Evolutionary conservation across 2,329 filamentous ascomycete species (phyloP).

Genomic region (Nothophoma quercina): DNA sequence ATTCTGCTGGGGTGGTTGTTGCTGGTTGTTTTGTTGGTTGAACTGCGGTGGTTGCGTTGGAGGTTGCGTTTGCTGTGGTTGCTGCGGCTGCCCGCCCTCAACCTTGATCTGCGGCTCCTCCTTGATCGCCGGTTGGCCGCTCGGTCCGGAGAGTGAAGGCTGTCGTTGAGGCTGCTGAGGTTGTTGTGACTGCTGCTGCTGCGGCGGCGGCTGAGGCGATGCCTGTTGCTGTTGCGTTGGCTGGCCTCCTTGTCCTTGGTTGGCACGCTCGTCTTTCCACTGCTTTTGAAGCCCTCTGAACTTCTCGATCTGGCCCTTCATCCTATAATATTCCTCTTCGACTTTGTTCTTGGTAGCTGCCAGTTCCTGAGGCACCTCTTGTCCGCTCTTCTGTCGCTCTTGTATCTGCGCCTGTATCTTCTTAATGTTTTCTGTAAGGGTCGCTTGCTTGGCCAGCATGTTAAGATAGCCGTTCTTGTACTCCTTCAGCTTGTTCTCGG

Average conservation of each 20-base stretch:
- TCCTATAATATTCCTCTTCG: slow-evolving; percentile 40
- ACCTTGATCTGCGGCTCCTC: slow-evolving; percentile 48
- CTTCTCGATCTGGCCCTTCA: slow-evolving; percentile 45
- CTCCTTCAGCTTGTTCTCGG: slow-evolving; percentile 46
- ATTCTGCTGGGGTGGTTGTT: slow-evolving; percentile 31
- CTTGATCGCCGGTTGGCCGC: slow-evolving; percentile 36
- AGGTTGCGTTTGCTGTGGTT: slow-evolving; percentile 18
- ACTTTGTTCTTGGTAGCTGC: slow-evolving; percentile 34
- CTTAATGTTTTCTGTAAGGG: slow-evolving; percentile 34
- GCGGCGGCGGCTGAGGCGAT: slow-evolving; percentile 22
- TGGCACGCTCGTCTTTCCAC: slow-evolving; percentile 45
- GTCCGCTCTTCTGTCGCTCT: slow-evolving; percentile 40
- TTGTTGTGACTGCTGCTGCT: slow-evolving; percentile 38
- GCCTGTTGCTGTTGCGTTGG: slow-evolving; percentile 29
- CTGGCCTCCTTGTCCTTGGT: slow-evolving; percentile 40
- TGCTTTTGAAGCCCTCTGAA: slow-evolving; percentile 46
- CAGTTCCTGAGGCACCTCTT: slow-evolving; percentile 45
- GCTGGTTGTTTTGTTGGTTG: slow-evolving; percentile 36
- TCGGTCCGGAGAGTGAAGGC: slow-evolving; percentile 37
- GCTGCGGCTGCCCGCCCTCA: slow-evolving; percentile 40
- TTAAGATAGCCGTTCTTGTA: slow-evolving; percentile 46
- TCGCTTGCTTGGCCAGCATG: slow-evolving; percentile 44
- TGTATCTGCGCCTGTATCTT: slow-evolving; percentile 39
- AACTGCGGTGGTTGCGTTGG: slow-evolving; percentile 33
- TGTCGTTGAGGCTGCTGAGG: slow-evolving; percentile 37